phyloP scores from a whole-genome alignment of 225 moss, liverwort and hornwort species.

The Neckera pumila region DNA sequence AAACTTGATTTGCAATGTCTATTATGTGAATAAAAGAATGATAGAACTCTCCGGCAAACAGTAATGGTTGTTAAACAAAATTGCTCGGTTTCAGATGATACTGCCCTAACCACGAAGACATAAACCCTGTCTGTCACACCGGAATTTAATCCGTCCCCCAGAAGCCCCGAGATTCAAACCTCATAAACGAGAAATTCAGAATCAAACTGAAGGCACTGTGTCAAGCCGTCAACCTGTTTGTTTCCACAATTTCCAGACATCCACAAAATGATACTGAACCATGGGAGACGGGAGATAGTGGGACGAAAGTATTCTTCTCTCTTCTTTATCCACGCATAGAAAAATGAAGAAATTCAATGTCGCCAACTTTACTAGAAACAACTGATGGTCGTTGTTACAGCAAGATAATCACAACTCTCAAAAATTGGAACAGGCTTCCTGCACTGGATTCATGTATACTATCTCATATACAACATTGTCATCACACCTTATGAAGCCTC shows the following conservation, averaged over 20 bases:
- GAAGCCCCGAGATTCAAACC: background rate
- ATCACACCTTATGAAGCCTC: conserved; percentile 5
- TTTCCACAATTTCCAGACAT: background rate
- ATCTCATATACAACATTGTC: conserved; percentile 2
- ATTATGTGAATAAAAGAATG: background rate
- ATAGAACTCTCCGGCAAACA: background rate
- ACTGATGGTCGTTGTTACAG: conserved; percentile 7
- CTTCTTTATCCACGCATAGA: background rate
- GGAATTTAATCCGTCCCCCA: background rate
- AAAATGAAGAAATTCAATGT: background rate
- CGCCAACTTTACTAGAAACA: background rate
- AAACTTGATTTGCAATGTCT: background rate
- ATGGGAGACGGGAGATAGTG: background rate
- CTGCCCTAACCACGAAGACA: background rate
- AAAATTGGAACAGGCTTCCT: conserved; percentile 20
- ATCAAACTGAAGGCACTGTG: background rate
- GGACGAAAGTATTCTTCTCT: background rate
- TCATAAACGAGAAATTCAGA: background rate
- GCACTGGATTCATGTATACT: conserved; percentile 4
- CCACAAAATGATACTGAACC: background rate
- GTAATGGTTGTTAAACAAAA: background rate
- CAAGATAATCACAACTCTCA: conserved; percentile 16
- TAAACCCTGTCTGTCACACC: background rate
- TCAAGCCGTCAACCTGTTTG: background rate
- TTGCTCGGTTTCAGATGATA: background rate